Base-by-base conservation (phyloP, 139 green algal genomes). In the Monoraphidium neglectum region DNA sequence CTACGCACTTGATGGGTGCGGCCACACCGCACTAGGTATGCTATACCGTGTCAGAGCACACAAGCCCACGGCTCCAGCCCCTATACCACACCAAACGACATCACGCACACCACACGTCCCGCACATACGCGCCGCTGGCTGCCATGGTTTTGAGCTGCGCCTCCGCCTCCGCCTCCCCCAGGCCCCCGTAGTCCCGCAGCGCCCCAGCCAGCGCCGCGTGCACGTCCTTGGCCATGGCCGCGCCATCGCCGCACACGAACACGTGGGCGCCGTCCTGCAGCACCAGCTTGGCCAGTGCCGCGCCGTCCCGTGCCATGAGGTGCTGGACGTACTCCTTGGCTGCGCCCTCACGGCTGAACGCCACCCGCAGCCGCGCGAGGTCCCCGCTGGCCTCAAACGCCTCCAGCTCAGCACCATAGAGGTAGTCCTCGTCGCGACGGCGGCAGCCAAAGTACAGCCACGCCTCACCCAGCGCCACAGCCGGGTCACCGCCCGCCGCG, bases 191-290 rank as follows among this genome's bases (percentile, higher is more conserved):
- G 33, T 65, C 26, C 28, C 21, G 10, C 53, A 80, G 24, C 26
- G 74, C 23, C 2, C 13, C 40, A 56, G 40, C 13, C 98, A 88
- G 82, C 32, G 85, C 76, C 1, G 80, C 81, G 54, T 99, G 94
- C 66, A 99, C 95, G 59, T 98, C 95, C 76, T 95, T 95, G 13
- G 94, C 95, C 95, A 99, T 99, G 65, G 51, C 32, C 0, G 80
- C 87, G 3, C 94, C 95, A 70, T 99, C 95, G 30, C 95, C 93
- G 79, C 94, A 97, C 43, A 95, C 86, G 76, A 92, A 94, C 32
- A 98, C 78, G 43, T 87, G 87, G 0, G 77, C 94, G 4, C 82
- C 85, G 18, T 83, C 35, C 21, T 83, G 61, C 32, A 82, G 47
- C 6, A 95, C 70, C 30, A 91, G 70, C 35, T 74, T n/a, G 43